Percentiles rank a stretch among this genome's conserved stretches.
These are phyloP conservation scores for Gossypium davidsonii DNA, from an alignment of 441 rosid species.

Conservation along the genomic window DNA sequence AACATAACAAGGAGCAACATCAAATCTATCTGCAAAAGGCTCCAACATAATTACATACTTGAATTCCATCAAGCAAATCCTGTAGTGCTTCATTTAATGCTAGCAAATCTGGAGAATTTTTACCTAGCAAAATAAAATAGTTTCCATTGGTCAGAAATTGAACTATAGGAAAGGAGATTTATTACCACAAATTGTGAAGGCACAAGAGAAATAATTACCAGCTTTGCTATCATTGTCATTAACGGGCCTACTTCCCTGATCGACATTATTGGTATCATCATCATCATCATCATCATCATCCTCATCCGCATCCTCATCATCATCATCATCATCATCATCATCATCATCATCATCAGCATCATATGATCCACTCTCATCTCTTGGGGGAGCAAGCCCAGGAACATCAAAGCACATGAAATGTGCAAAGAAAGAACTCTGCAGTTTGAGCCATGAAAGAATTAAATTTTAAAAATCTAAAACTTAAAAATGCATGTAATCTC, in stretches of 20 bases:
- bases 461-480: constrained; percentile 15
- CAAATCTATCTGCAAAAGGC: neutral
- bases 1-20: neutral
- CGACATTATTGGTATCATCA: neutral
- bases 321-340: constrained; percentile 25
- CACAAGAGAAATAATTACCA: constrained; percentile 38
- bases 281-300: constrained; percentile 35
- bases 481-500: constrained; percentile 39
- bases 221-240: constrained; percentile 73
- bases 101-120: constrained; percentile 52
- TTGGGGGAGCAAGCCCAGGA: constrained; percentile 89
- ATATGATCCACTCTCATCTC: constrained; percentile 54
- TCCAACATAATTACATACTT: constrained; percentile 34
- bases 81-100: constrained; percentile 88
- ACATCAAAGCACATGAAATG: constrained; percentile 99
- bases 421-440: constrained; percentile 97
- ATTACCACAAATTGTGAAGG: constrained; percentile 9
- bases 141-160: constrained; percentile 9
- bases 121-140: constrained; percentile 40
- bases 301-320: constrained; percentile 38
- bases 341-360: constrained; percentile 49
- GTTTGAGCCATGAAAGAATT: constrained; percentile 24
- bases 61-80: constrained; percentile 97
- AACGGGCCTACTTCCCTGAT: constrained; percentile 86
- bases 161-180: constrained; percentile 13